These are phyloP conservation scores for Ceratopteris richardii DNA, from an alignment of 75 land plant genomes.

Conservation along the genomic window DNA sequence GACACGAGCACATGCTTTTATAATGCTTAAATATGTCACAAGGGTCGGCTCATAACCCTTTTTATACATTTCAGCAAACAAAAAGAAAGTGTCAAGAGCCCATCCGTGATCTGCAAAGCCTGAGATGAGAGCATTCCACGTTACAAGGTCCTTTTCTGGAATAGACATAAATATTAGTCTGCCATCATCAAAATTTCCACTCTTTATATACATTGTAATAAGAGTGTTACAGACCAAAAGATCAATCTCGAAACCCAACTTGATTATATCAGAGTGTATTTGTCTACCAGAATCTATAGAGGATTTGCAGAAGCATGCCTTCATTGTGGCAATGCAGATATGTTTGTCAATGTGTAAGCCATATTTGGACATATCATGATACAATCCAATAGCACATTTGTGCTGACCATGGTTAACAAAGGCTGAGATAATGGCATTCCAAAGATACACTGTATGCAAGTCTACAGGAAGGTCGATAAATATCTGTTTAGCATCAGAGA, in stretches of 20 bases:
- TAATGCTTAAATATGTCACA: not conserved
- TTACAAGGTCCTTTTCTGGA: constrained; percentile 16
- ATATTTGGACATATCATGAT: constrained; percentile 16
- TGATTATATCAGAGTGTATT: constrained; percentile 41
- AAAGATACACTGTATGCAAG: not conserved
- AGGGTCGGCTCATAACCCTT: not conserved
- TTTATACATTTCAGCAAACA: constrained; percentile 4
- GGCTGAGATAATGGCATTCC: constrained; percentile 36
- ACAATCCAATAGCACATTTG: constrained; percentile 9
- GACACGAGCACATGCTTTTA: constrained; percentile 1
- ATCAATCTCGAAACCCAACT: constrained; percentile 6
- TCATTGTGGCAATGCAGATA: constrained; percentile 16
- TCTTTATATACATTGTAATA: constrained; percentile 45
- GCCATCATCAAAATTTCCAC: constrained; percentile 41
- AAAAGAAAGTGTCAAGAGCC: not conserved
- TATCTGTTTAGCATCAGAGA: not conserved
- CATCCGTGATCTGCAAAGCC: constrained; percentile 12
- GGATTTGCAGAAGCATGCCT: constrained; percentile 10
- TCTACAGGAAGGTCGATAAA: not conserved
- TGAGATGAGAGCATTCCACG: constrained; percentile 14
- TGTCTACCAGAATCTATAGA: constrained; percentile 27
- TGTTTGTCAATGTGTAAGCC: not conserved
- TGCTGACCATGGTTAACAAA: constrained; percentile 18
- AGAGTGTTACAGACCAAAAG: constrained; percentile 19
- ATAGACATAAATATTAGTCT: constrained; percentile 24